Conservation (phyloP, 2,329 filamentous ascomycete species). For the Exophiala lecanii-corni region DNA sequence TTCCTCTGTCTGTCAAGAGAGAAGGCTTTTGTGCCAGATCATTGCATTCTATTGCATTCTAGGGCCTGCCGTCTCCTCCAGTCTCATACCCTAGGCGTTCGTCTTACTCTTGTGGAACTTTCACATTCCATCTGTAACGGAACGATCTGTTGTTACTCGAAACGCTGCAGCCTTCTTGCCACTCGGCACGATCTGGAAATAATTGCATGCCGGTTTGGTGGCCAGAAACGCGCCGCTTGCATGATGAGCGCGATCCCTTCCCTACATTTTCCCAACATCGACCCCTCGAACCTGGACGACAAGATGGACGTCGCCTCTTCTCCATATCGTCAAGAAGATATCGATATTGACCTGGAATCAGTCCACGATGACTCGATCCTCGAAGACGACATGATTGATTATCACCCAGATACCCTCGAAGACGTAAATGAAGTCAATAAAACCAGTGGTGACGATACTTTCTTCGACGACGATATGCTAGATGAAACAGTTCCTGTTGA, state of each 20-base stretch:
- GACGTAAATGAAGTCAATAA: constrained; percentile 25
- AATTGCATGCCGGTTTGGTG: too few species aligned
- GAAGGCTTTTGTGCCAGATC: too few species aligned
- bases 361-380: constrained; percentile 21
- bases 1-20: too few species aligned
- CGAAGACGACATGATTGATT: constrained; percentile 26
- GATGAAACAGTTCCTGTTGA: constrained; percentile 27
- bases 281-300: constrained; percentile 22
- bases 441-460: constrained; percentile 34
- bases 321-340: constrained; percentile 24
- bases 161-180: too few species aligned
- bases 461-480: constrained; percentile 38
- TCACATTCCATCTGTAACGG: too few species aligned
- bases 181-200: too few species aligned
- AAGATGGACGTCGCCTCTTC: constrained; percentile 26
- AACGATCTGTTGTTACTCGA: too few species aligned
- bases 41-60: too few species aligned
- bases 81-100: too few species aligned
- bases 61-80: too few species aligned
- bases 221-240: not conserved
- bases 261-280: constrained; percentile 16
- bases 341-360: constrained; percentile 26
- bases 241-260: constrained; percentile 17
- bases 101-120: too few species aligned
- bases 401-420: constrained; percentile 27